These are phyloP conservation scores for Penicillium oxalicum DNA, from an alignment of 2,329 filamentous ascomycete species.

Conservation along the genomic window DNA sequence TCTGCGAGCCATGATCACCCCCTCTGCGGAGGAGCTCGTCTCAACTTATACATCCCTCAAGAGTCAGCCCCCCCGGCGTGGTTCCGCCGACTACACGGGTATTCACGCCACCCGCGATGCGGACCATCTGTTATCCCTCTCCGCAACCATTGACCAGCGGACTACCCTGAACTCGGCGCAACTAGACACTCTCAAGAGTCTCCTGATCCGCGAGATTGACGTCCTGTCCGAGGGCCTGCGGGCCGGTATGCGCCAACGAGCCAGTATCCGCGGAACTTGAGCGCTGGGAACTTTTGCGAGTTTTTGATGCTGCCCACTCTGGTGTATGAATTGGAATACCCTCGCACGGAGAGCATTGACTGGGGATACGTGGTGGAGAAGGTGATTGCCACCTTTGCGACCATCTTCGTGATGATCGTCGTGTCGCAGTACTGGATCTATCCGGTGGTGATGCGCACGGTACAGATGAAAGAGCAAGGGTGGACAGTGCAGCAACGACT, in stretches of 20 bases:
- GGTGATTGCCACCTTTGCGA: constrained; percentile 61
- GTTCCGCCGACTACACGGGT: constrained; percentile 18
- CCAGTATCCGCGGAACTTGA: constrained; percentile 66
- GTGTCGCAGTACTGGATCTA: constrained; percentile 72
- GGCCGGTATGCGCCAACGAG: constrained; percentile 52
- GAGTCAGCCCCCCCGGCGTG: constrained; percentile 40
- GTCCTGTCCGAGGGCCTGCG: constrained; percentile 59
- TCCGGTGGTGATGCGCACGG: constrained; percentile 62
- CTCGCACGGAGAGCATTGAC: constrained; percentile 62
- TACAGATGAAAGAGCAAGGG: constrained; percentile 58
- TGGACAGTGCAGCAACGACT: constrained; percentile 58
- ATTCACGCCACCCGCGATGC: constrained; percentile 22
- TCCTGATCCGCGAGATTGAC: constrained; percentile 63
- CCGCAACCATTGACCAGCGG: constrained; percentile 56
- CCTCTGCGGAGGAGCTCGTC: not conserved
- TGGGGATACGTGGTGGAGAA: constrained; percentile 74
- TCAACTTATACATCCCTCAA: constrained; percentile 7
- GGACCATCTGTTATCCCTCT: constrained; percentile 57
- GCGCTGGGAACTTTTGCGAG: constrained; percentile 58
- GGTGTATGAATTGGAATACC: constrained; percentile 72
- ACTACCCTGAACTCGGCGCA: constrained; percentile 51
- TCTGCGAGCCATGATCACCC: not conserved
- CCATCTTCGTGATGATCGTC: constrained; percentile 68
- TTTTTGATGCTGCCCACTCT: constrained; percentile 70
- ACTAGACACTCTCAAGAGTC: constrained; percentile 56